phyloP scores from a whole-genome alignment of 2,329 filamentous ascomycete genomes.

The Raffaelea albimanens region DNA sequence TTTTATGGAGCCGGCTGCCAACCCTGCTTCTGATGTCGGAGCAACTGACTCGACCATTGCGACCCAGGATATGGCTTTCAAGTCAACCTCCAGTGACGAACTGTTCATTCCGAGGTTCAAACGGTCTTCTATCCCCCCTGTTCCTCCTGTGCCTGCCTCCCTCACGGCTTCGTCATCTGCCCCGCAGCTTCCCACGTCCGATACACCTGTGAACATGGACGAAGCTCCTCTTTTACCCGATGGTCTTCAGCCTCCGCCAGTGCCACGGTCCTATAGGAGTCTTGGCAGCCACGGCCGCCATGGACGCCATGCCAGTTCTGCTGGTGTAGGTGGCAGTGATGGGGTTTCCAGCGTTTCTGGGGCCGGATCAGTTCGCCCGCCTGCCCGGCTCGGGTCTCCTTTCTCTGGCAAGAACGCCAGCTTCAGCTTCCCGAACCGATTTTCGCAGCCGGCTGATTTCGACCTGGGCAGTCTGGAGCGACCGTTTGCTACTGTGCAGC shows the following conservation, averaged over 20 bases:
- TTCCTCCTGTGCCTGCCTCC: background rate
- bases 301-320: background rate
- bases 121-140: background rate
- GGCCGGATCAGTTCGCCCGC: background rate
- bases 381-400: conserved; percentile 45
- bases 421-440: conserved; percentile 52
- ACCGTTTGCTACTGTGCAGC: conserved; percentile 49
- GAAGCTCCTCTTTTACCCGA: too few species aligned
- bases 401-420: conserved; percentile 37
- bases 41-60: background rate
- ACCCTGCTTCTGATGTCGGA: conserved; percentile 3
- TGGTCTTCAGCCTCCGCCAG: too few species aligned
- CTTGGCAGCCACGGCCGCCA: background rate
- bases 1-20: conserved; percentile 33
- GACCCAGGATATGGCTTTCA: background rate
- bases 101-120: conserved; percentile 25
- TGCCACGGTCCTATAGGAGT: too few species aligned
- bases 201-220: too few species aligned
- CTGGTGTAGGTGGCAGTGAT: too few species aligned
- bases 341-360: too few species aligned
- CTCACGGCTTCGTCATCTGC: conserved; percentile 17
- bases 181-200: conserved; percentile 15
- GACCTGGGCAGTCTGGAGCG: conserved; percentile 35
- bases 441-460: conserved; percentile 36
- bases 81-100: conserved; percentile 18